A percentile compares a stretch with the other conserved stretches of the same genome.
Evolutionary conservation across 768 basidiomycete species (phyloP).

Genomic region (Phaffia tasmanica): DNA sequence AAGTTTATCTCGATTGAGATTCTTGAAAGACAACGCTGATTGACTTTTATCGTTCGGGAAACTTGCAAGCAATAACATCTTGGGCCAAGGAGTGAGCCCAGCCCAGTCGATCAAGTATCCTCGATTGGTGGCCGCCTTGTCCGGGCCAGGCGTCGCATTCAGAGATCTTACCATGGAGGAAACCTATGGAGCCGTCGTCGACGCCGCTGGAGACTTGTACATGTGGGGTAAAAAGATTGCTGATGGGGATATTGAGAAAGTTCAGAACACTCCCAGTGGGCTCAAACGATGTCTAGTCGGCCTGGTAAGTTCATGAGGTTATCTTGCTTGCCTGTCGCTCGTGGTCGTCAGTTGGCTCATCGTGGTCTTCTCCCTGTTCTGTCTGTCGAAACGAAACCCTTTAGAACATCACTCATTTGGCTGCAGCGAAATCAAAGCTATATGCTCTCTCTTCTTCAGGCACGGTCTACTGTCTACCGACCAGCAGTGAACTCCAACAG

Average conservation of each 20-base stretch:
- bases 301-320: neutral
- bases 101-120: conserved; percentile 15
- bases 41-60: too few relatives aligned
- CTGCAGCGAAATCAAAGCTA: conserved; percentile 19
- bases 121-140: conserved; percentile 4
- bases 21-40: too few relatives aligned
- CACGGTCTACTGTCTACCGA: conserved; percentile 21
- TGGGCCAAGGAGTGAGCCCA: neutral
- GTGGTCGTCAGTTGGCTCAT: neutral
- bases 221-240: conserved; percentile 21
- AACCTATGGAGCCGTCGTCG: conserved; percentile 21
- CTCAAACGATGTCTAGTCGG: conserved; percentile 19
- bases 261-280: neutral
- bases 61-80: too few relatives aligned
- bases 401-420: conserved; percentile 17
- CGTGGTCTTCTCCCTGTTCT: neutral
- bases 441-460: conserved; percentile 19
- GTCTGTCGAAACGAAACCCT: too few relatives aligned
- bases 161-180: conserved; percentile 12
- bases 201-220: conserved; percentile 23
- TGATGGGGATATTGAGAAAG: conserved; percentile 13
- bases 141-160: conserved; percentile 21
- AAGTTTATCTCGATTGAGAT: too few relatives aligned
- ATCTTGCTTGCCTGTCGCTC: neutral
- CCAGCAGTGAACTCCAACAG: neutral